Percentiles rank a stretch among this genome's conserved stretches.
Conservation (phyloP, 805 yeast genomes). For the Tetrapisispora nanseiensis region DNA sequence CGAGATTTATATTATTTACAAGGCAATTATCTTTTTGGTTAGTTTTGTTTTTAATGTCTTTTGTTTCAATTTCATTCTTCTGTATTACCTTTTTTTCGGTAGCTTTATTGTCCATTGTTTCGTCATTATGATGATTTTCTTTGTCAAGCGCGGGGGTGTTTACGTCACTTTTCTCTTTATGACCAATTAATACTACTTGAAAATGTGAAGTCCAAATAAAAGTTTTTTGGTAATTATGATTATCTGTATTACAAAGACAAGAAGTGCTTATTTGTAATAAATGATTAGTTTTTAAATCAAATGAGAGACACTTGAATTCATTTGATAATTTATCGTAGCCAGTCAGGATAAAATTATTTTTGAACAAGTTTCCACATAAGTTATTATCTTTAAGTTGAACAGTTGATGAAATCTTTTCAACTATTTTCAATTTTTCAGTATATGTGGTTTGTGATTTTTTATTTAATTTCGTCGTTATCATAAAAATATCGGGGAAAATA, state of each 20-base stretch:
- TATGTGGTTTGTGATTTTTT: neutral
- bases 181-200: constrained; percentile 52
- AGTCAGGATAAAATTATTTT: constrained; percentile 51
- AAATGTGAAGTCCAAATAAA: constrained; percentile 74
- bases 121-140: neutral
- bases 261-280: constrained; percentile 56
- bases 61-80: neutral
- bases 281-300: constrained; percentile 30
- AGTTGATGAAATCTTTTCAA: constrained; percentile 1
- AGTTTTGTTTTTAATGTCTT: neutral
- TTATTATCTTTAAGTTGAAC: constrained; percentile 14
- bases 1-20: neutral
- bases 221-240: constrained; percentile 56
- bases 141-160: neutral
- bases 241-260: constrained; percentile 41
- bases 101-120: neutral
- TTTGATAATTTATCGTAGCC: constrained; percentile 41
- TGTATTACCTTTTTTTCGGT: constrained; percentile 9
- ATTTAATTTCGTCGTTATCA: constrained; percentile 19
- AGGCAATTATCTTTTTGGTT: neutral
- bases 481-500: constrained; percentile 20
- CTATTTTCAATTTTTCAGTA: too few relatives aligned
- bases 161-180: neutral
- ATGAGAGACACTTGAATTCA: constrained; percentile 22
- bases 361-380: constrained; percentile 58